phyloP scores from a whole-genome alignment of 345 rosid genomes.

The Eucalyptus coolabah region DNA sequence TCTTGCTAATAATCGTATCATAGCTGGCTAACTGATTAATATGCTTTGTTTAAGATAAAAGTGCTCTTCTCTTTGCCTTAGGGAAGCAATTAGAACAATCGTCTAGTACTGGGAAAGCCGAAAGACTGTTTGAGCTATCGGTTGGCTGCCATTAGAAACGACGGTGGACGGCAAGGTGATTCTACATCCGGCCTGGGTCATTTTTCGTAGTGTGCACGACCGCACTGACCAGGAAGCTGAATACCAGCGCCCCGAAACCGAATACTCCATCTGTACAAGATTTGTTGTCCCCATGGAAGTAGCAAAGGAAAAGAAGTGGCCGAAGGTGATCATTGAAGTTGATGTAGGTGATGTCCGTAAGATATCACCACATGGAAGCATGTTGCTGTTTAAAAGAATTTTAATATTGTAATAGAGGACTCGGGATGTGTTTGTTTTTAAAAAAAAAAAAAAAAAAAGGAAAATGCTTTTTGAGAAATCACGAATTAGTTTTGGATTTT shows the following conservation, averaged over 20 bases:
- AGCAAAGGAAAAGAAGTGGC: neutral
- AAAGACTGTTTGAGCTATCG: neutral
- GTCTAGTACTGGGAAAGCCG: neutral
- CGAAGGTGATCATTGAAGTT: neutral
- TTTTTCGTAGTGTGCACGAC: neutral
- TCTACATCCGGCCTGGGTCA: neutral
- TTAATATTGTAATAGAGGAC: too few species aligned
- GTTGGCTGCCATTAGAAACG: neutral
- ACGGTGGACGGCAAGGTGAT: neutral
- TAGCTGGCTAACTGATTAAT: neutral
- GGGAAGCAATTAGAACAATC: neutral
- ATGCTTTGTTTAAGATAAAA: neutral
- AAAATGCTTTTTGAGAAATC: too few species aligned
- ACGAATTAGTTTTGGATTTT: too few species aligned
- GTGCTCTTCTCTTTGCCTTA: neutral
- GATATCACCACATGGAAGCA: neutral
- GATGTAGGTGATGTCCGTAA: neutral
- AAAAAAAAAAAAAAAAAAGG: too few species aligned
- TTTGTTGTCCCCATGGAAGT: neutral
- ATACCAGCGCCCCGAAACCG: neutral
- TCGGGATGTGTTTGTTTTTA: too few species aligned
- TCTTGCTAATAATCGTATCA: neutral
- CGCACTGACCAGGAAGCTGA: neutral
- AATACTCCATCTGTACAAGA: fast-evolving
- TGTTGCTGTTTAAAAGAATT: too few species aligned